Evolutionary conservation across 352 stramenopile genomes (phyloP), one percentile per base, ranked within the genome.

Genomic region (Peronospora tabacina): DNA sequence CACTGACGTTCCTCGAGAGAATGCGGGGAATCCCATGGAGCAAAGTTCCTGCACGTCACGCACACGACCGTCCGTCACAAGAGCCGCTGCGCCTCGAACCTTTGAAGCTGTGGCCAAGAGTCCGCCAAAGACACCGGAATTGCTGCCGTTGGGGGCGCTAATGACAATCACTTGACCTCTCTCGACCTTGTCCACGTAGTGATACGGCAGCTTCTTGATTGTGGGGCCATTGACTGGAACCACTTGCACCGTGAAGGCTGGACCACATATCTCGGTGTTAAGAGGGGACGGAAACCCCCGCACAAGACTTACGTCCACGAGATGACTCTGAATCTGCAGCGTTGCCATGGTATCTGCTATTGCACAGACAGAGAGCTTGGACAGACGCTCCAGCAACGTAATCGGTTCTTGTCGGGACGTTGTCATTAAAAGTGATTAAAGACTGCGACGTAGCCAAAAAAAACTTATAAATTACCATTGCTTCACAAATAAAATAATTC

Each of bases 161-260:
- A 92, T 87, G 13, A 89, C 81, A 30, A 92, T 72, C 17, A 92
- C 78, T 26, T 90, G 75, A 8, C 81, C 78, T 52, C 72, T 73
- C 30, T 87, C 76, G 12, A 72, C 65, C 46, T 73, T 85, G 55
- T 90, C 78, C 12, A 92, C 67, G 51, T 92, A 90, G 66, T 85
- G 82, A 52, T 85, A 86, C 29, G 74, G 28, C 0, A 56, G 5
- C 13, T 62, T 62, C 13, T 39, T 44, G 7, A 62, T 41, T 44
- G 11, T 13, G 10, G 70, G 24, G 15, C 80, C 77, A 22, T 74
- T 87, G 28, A 66, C 66, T 1, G 80, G 75, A 54, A 91, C 79
- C 20, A 87, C 63, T 52, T 85, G 86, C 46, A 89, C 77, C 12
- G 75, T 89, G 17, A 89, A 56, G 30, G 80, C 80, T 11, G 80